Conservation (phyloP, 192 early-diverging fungal species). For the Geosiphon pyriformis region DNA sequence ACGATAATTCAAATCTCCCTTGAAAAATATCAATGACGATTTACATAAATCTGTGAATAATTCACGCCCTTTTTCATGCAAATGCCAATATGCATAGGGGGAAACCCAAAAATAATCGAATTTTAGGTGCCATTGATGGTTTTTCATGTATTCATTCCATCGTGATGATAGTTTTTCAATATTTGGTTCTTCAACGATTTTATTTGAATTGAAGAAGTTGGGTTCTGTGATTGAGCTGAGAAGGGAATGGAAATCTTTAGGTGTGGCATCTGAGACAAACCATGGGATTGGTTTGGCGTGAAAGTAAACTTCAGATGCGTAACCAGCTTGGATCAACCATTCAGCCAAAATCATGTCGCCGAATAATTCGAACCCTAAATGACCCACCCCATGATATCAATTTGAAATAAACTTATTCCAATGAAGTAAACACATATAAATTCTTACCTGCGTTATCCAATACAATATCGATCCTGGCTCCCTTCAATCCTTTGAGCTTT, state of each 20-base stretch:
- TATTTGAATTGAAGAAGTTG: conserved; percentile 33
- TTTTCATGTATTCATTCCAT: conserved; percentile 63
- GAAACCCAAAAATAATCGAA: conserved; percentile 84
- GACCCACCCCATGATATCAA: too few relatives aligned
- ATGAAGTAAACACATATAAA: too few relatives aligned
- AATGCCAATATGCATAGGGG: conserved; percentile 74
- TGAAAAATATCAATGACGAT: conserved; percentile 77
- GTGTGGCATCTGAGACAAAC: conserved; percentile 95
- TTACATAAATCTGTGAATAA: conserved; percentile 54
- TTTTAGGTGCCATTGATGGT: conserved; percentile 60
- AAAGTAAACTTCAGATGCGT: conserved; percentile 66
- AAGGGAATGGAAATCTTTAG: conserved; percentile 72
- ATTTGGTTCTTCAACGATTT: conserved; percentile 31
- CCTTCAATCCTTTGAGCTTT: conserved; percentile 44
- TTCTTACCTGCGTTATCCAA: conserved; percentile 79
- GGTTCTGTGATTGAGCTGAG: conserved; percentile 33
- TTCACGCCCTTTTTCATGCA: conserved; percentile 59
- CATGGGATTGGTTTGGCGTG: conserved; percentile 88
- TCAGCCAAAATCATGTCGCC: conserved; percentile 85
- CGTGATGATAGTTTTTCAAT: conserved; percentile 49
- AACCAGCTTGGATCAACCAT: conserved; percentile 64
- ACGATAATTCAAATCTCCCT: conserved; percentile 96
- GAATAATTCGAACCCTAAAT: conserved; percentile 80
- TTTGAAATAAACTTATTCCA: too few relatives aligned
- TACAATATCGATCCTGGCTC: conserved; percentile 72